phyloP scores from a whole-genome alignment of 805 yeast genomes.

The Schwanniomyces pseudopolymorphus region DNA sequence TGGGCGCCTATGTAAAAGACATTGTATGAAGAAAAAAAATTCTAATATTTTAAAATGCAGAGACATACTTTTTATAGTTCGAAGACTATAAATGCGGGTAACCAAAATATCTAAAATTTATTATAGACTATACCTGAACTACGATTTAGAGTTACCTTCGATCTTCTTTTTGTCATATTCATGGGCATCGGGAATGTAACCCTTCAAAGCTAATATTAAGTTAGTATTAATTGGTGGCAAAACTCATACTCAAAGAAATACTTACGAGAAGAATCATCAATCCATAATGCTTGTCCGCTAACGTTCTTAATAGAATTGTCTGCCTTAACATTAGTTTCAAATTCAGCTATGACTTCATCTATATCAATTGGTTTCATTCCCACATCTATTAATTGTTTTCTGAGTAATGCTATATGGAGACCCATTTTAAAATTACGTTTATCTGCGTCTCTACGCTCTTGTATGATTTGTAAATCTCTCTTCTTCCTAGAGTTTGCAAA shows the following conservation, averaged over 20 bases:
- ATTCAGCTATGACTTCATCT: constrained; percentile 52
- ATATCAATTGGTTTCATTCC: constrained; percentile 60
- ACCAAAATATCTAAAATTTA: neutral
- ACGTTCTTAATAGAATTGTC: constrained; percentile 56
- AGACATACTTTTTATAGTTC: constrained; percentile 9
- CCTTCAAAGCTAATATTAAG: constrained; percentile 35
- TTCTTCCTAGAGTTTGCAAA: constrained; percentile 51
- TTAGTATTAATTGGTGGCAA: constrained; percentile 13
- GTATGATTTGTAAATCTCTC: constrained; percentile 50
- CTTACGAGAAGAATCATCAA: constrained; percentile 49
- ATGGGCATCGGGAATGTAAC: constrained; percentile 55
- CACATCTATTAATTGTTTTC: constrained; percentile 57
- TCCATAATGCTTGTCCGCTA: constrained; percentile 58
- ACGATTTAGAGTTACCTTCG: constrained; percentile 8
- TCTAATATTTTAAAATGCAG: neutral
- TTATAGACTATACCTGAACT: constrained; percentile 3
- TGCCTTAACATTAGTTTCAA: constrained; percentile 57
- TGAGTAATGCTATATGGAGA: constrained; percentile 63
- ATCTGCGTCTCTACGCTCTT: constrained; percentile 49
- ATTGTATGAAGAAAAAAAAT: constrained; percentile 35
- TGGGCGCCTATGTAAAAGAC: constrained; percentile 74
- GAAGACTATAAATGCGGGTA: neutral
- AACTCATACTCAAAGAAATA: constrained; percentile 3
- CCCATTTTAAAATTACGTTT: constrained; percentile 58
- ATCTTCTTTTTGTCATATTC: constrained; percentile 51